Conservation (phyloP, 2,329 filamentous ascomycete species). For the Phoma sp. region DNA sequence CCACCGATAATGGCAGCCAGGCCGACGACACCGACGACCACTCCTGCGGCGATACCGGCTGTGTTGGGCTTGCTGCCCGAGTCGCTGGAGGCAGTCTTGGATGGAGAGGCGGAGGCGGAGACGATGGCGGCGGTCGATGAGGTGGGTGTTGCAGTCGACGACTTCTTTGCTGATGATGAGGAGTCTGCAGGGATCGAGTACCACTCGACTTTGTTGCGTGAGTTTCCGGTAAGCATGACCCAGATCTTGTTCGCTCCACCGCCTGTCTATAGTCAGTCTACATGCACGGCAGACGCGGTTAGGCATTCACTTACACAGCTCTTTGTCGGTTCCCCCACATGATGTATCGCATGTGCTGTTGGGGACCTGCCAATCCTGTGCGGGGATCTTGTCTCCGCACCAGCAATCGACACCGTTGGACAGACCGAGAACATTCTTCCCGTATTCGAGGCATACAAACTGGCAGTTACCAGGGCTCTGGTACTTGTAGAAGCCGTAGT, state of each 20-base stretch:
- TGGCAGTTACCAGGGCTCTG: conserved; percentile 65
- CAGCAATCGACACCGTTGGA: conserved; percentile 69
- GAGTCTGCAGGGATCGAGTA: conserved; percentile 35
- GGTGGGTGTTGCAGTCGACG: conserved; percentile 26
- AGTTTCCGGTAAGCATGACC: conserved; percentile 60
- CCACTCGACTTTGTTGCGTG: conserved; percentile 47
- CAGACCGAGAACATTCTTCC: conserved; percentile 67
- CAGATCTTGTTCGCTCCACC: conserved; percentile 62
- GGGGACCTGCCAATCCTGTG: conserved; percentile 59
- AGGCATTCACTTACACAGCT: conserved; percentile 65
- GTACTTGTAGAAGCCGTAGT: conserved; percentile 58
- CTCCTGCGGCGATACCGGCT: conserved; percentile 85
- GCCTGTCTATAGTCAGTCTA: conserved; percentile 52
- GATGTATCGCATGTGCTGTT: conserved; percentile 67
- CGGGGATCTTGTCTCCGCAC: conserved; percentile 75
- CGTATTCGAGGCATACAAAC: conserved; percentile 54
- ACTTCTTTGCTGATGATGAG: conserved; percentile 24
- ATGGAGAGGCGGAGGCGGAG: conserved; percentile 47
- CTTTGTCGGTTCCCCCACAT: conserved; percentile 68
- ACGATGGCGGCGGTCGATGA: conserved; percentile 19
- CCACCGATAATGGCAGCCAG: conserved; percentile 71
- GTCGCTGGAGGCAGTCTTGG: conserved; percentile 40
- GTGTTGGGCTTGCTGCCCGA: conserved; percentile 62
- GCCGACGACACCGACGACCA: conserved; percentile 81
- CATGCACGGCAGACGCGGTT: neutral